Base-by-base conservation (phyloP, 2,329 filamentous ascomycete genomes). In the Tothia fuscella region DNA sequence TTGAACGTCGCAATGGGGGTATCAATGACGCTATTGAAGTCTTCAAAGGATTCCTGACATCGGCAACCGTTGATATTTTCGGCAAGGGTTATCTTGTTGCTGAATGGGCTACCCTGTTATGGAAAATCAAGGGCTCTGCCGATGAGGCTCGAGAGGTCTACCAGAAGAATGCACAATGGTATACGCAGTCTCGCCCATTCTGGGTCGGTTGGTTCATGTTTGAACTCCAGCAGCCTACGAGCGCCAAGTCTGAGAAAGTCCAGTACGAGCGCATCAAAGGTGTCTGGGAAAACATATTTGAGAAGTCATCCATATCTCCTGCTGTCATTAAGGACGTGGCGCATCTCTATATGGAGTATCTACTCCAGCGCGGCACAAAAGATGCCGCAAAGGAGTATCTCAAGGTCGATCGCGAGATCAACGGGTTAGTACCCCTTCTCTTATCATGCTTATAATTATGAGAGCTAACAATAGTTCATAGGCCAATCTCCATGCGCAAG, bases 141-240 rank as follows among this genome's bases (percentile, higher is more conserved):
- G 80, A 85, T 7, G 85, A 89, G 53, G 88, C 88, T 29, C 82
- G 91, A 21, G 75, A 81, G 41, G 76, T 94, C 1, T 96, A 89
- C 65, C 66, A 78, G 47, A 82, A 80, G 60, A 89, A 94, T 51
- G 72, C 82, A 43, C 78, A 87, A 56, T 85, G 78, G 70, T 94
- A 93, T 57, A 71, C 80, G 2, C 84, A 91, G 56, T 94, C 87
- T 59, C 75, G 78, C 25, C 70, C 83, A 32, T 96, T 96, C 68
- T 98, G 91, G 89, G 71, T 78, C 51, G 83, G 76, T 54, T 96
- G 87, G 69, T 73, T 96, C 42, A 69, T 81, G 45, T 94, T 98
- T 55, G 91, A 98, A 65, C 68, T 93, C 37, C 17, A 43, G 43
- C 88, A 94, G 58, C 81, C 84, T 9, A 80, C 79, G 2, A 78